Conservation (phyloP, 805 yeast genomes). For the Nadsonia fulvescens region DNA sequence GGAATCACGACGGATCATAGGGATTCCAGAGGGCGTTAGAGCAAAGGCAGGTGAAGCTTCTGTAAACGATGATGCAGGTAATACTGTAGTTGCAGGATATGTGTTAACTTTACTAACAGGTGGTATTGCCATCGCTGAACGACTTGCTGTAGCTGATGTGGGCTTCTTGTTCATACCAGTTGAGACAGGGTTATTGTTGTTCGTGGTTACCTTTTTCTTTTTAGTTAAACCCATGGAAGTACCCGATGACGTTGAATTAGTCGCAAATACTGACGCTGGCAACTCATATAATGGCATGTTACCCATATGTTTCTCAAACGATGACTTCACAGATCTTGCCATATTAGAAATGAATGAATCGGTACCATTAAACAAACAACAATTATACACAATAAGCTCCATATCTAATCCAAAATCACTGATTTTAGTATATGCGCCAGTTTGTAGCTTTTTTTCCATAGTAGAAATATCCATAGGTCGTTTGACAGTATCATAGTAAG, state of each 20-base stretch:
- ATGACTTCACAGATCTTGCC: slow-evolving; percentile 81
- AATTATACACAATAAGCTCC: slow-evolving; percentile 68
- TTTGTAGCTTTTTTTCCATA: slow-evolving; percentile 61
- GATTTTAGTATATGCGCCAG: slow-evolving; percentile 54
- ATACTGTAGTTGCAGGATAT: slow-evolving; percentile 2
- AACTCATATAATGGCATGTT: slow-evolving; percentile 60
- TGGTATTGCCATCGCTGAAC: no score
- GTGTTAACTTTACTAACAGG: no score
- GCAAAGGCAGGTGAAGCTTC: slow-evolving; percentile 14
- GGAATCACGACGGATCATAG: slow-evolving; percentile 57
- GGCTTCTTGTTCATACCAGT: slow-evolving; percentile 1
- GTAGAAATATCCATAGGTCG: slow-evolving; percentile 91
- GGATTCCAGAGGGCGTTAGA: slow-evolving; percentile 29
- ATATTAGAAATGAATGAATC: slow-evolving; percentile 70
- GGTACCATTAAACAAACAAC: slow-evolving; percentile 71
- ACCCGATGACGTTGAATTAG: no score
- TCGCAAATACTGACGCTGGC: slow-evolving; percentile 10
- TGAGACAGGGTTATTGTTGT: no score
- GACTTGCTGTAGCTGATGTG: slow-evolving; percentile 1
- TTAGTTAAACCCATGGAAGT: slow-evolving; percentile 4
- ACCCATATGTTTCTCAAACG: slow-evolving; percentile 82
- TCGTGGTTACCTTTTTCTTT: no score
- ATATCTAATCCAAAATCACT: slow-evolving; percentile 59
- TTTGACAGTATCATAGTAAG: slow-evolving; percentile 65
- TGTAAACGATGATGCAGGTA: slow-evolving; percentile 7